Evolutionary conservation across 2,329 filamentous ascomycete genomes (phyloP), one percentile per base, ranked within the genome.

Genomic region (Dactylella cylindrospora): DNA sequence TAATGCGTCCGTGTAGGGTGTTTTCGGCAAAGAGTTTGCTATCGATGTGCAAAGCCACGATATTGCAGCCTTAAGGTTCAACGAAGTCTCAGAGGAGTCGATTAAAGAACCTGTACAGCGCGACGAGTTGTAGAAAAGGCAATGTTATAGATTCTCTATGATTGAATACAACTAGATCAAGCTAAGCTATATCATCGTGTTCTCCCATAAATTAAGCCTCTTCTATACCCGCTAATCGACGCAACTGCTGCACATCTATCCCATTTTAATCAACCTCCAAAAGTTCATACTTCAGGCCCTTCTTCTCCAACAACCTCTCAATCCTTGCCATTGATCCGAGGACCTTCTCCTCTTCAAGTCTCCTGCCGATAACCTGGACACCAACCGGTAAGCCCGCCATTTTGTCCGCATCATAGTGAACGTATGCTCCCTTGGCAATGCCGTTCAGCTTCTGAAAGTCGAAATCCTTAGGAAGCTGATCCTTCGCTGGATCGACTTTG

Each of bases 361-460:
- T 78, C 33, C 85, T 78, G 0, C 89, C 89, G 0, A 95, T 84
- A 19, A 95, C 78, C 73, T 95, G 90, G 5, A 96, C 84, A 0
- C 82, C 90, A 0, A 95, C 88, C 0, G 91, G 91, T 32, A 96
- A 75, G 0, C 90, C 90, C 39, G 88, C 84, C 90, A 96, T 96
- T 57, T 82, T 83, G 10, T 77, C 74, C 0, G 88, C 84, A 71
- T 96, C 82, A 71, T 96, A 96, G 68, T 89, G 79, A 73, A 86
- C 89, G 73, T 93, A 95, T 0, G 88, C 90, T 2, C 90, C 89
- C 55, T 79, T 78, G 0, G 89, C 88, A 6, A 96, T 82, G 2
- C 86, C 85, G 67, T 95, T 93, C 44, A 91, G 77, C 50, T 80
- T 80, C 52, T 76, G 78, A 39, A 84, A 71, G 25, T 79, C 79